Conservation (phyloP, 164 flowering plant genomes). For the Dillenia suffruticosa region DNA sequence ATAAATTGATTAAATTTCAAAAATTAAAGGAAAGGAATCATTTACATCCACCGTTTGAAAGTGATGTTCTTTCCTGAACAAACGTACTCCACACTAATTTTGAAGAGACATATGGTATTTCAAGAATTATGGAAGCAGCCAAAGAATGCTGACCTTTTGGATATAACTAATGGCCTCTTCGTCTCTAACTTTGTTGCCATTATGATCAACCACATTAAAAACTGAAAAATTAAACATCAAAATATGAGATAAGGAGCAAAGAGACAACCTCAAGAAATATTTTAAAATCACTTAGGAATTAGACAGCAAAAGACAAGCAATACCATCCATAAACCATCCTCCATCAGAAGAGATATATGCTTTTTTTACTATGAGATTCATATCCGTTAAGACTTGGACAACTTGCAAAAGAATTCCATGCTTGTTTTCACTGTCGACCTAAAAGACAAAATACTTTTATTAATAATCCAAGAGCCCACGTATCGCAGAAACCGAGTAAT, state of each 20-base stretch:
- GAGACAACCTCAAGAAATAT: no score
- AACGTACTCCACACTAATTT: no score
- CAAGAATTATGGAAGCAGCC: neutral
- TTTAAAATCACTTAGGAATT: no score
- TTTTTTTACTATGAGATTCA: constrained; percentile 68
- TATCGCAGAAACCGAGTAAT: neutral
- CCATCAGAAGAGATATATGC: constrained; percentile 92
- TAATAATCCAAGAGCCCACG: neutral
- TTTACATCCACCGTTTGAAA: no score
- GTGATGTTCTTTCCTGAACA: no score
- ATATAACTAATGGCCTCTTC: constrained; percentile 37
- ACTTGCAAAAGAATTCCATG: constrained; percentile 81
- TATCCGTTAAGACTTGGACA: constrained; percentile 78
- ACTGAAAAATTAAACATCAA: constrained; percentile 29
- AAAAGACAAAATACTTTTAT: constrained; percentile 7
- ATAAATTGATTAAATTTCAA: no score
- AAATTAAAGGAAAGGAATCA: no score
- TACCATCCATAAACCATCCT: constrained; percentile 98
- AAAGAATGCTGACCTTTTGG: constrained; percentile 29
- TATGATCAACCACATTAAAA: constrained; percentile 48
- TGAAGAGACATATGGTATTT: neutral
- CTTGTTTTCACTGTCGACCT: constrained; percentile 86
- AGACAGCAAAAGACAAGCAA: constrained; percentile 2
- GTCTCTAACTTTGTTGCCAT: constrained; percentile 57
- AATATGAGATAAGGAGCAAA: neutral